Base-by-base conservation (phyloP, 805 yeast species). In the Saccharomycopsis sp. region DNA sequence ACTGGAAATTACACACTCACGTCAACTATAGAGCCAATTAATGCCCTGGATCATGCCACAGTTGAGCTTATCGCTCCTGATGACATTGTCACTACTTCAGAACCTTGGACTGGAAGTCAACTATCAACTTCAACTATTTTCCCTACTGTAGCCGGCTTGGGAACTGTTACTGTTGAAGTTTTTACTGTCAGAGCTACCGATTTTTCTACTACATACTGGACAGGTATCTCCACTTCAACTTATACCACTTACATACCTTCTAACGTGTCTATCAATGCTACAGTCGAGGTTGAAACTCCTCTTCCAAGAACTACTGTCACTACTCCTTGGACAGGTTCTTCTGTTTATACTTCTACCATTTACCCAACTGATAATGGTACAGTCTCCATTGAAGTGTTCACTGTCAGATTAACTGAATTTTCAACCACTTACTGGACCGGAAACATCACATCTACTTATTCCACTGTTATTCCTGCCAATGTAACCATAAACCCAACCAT, bases 401-500 rank as follows among this genome's bases (percentile, higher is more conserved):
- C 50, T 15, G 20, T 52, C 3, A 29, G 52, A 25, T 12, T 44
- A 2, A 52, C 57, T 2, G 34, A 20, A 22, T 25, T 53, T 3
- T 20, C 19, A 9, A 52, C 58, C 3, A 47, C 35, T 20, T 25
- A 50, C 54, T 2, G 58, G 58, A 35, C 53, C 50, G 20, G 56
- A 53, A 12, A 53, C 56, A 59, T 56, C 2, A 58, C 62, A 15
- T 56, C 62, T 12, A 35, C 41, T 35, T 53, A 51, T 22, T 20
- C 29, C 8, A 52, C 56, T 29, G 52, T 53, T 15, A 53, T 54
- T 23, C 19, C 54, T 12, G 42, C 29, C 12, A 17, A 22, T 14
- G 22, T 56, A 3, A 60, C 56, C 22, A 44, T 9, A 1, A 56
- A n/a, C 57, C 63, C 63, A 56, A 57, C 49, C 62, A 62, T 12